Percentiles rank a stretch among this genome's conserved stretches.
Evolutionary conservation across 1,284 basidiomycete species (phyloP).

Genomic region (Leccinum ambiguum): DNA sequence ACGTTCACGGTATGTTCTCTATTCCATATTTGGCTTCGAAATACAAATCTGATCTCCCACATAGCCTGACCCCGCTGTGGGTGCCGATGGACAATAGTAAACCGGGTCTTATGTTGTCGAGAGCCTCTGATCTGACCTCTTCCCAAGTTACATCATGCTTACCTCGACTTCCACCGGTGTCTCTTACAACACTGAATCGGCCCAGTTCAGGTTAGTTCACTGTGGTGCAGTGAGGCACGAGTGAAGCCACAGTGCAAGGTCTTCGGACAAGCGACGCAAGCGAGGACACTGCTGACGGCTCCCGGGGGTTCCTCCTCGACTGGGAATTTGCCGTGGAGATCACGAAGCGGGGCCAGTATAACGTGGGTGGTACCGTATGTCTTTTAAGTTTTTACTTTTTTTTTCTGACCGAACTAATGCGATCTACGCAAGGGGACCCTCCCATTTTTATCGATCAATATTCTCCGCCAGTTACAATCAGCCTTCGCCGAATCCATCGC

Average conservation of each 20-base stretch:
- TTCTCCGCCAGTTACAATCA: not conserved
- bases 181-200: conserved; percentile 48
- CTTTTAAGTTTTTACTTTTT: not conserved
- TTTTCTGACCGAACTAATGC: not conserved
- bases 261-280: too few species aligned
- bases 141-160: conserved; percentile 52
- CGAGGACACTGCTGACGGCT: not conserved
- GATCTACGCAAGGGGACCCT: not conserved
- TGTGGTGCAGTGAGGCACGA: too few species aligned
- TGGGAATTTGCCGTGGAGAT: not conserved
- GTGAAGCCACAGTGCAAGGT: too few species aligned
- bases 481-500: not conserved
- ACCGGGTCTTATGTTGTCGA: not conserved
- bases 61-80: conserved; percentile 21
- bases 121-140: conserved; percentile 10
- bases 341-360: not conserved
- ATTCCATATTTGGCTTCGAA: not conserved
- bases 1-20: conserved; percentile 37
- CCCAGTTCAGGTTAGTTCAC: conserved; percentile 52
- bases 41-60: not conserved
- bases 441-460: not conserved
- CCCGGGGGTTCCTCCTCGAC: not conserved
- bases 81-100: conserved; percentile 28
- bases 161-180: conserved; percentile 37
- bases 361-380: not conserved